Evolutionary conservation across 2,329 filamentous ascomycete species (phyloP).

Genomic region (Arachnomyces sp.): DNA sequence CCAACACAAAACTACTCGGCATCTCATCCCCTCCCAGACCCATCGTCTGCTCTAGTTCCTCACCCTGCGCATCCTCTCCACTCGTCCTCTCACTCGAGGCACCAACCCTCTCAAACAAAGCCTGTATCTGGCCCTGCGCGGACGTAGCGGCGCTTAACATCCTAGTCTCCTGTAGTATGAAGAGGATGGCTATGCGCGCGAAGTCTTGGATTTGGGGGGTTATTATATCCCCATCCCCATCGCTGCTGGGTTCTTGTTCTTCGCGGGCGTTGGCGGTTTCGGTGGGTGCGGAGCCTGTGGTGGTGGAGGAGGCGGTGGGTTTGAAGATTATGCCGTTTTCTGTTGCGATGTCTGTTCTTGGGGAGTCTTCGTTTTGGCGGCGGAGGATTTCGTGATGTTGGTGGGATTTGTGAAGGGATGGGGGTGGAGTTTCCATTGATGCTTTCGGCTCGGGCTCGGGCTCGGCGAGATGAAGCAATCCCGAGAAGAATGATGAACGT

Average conservation of each 20-base stretch:
- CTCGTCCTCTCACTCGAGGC: no score
- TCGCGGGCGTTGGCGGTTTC: background rate
- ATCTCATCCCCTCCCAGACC: slow-evolving; percentile 11
- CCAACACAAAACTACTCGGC: slow-evolving; percentile 12
- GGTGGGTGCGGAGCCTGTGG: slow-evolving; percentile 23
- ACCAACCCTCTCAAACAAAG: slow-evolving; percentile 5
- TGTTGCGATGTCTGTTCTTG: background rate
- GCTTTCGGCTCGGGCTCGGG: slow-evolving; percentile 4
- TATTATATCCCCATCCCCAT: no score
- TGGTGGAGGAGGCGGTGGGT: slow-evolving; percentile 8
- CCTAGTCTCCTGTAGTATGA: slow-evolving; percentile 18
- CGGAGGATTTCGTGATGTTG: background rate
- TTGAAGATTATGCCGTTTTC: background rate
- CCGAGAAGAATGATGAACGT: background rate
- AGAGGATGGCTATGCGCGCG: slow-evolving; percentile 19
- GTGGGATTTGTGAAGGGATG: background rate
- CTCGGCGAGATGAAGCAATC: background rate
- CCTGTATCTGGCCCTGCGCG: slow-evolving; percentile 14
- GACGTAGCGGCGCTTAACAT: slow-evolving; percentile 10
- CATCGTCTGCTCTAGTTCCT: slow-evolving; percentile 8
- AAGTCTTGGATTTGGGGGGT: slow-evolving; percentile 19
- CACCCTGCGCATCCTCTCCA: slow-evolving; percentile 1
- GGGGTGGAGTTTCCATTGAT: background rate
- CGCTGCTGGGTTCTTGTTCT: slow-evolving; percentile 10
- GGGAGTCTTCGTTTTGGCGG: background rate